Conservation (phyloP, 176 grass and related monocot species). For the Oryza coarctata region DNA sequence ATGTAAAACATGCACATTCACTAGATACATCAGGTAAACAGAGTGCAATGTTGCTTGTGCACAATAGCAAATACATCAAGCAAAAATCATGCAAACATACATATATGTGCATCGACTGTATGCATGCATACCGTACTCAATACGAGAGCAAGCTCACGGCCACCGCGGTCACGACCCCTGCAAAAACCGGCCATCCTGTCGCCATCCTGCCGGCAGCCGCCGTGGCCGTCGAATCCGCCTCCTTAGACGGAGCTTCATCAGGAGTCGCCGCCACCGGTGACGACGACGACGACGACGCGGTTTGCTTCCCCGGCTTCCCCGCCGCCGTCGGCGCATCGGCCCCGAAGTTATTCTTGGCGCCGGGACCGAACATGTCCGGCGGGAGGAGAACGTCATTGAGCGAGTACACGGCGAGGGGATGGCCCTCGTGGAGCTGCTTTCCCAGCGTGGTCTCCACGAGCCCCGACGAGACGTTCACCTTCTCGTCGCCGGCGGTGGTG, state of each 20-base stretch:
- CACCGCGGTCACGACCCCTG: background rate
- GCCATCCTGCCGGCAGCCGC: background rate
- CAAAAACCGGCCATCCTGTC: background rate
- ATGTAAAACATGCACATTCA: background rate
- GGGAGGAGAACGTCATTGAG: conserved; percentile 41
- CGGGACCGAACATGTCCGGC: conserved; percentile 45
- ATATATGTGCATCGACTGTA: background rate
- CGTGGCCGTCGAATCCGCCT: background rate
- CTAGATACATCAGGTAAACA: background rate
- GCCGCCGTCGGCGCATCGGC: background rate
- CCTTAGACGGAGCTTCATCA: background rate
- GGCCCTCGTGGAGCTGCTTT: conserved; percentile 29
- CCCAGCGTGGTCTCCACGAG: conserved; percentile 29
- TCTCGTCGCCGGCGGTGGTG: conserved; percentile 25
- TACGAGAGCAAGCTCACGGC: background rate
- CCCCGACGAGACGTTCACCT: conserved; percentile 43
- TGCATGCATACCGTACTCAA: background rate
- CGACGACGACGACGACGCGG: background rate
- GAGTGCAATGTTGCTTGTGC: background rate
- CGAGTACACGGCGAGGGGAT: conserved; percentile 46
- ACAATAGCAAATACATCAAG: background rate
- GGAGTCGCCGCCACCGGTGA: background rate
- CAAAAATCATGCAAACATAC: background rate
- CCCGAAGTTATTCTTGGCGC: background rate
- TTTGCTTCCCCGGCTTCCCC: background rate